These are phyloP conservation scores for Falciphora oryzae DNA, from an alignment of 2,329 filamentous ascomycete genomes.

Conservation along the genomic window DNA sequence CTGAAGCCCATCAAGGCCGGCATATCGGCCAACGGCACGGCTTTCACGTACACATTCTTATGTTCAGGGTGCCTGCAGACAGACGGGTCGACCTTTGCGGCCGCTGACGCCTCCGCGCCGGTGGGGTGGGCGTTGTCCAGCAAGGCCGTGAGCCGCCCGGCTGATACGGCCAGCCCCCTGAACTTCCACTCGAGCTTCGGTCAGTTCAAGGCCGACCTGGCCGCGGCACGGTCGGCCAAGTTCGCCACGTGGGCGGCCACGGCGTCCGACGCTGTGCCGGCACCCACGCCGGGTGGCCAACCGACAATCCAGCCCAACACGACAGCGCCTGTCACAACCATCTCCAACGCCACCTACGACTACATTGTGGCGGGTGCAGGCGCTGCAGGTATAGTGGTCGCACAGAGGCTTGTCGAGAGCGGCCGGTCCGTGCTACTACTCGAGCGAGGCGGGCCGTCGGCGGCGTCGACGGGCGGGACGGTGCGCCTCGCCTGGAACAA, in stretches of 20 bases:
- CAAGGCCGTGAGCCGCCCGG: conserved; percentile 14
- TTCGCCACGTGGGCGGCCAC: conserved; percentile 22
- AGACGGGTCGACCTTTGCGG: conserved; percentile 22
- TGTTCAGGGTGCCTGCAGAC: conserved; percentile 33
- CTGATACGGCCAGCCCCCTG: conserved; percentile 27
- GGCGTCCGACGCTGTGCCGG: conserved; percentile 12
- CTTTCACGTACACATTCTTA: conserved; percentile 43
- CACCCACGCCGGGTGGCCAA: background rate
- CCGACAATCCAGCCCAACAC: conserved; percentile 12
- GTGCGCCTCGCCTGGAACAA: conserved; percentile 26
- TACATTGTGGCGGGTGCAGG: conserved; percentile 34
- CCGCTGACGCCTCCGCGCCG: conserved; percentile 16
- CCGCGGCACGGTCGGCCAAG: conserved; percentile 27
- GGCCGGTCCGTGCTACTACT: conserved; percentile 31
- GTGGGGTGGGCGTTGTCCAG: conserved; percentile 23
- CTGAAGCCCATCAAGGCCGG: conserved; percentile 48
- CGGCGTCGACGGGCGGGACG: conserved; percentile 25
- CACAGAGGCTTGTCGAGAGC: conserved; percentile 30
- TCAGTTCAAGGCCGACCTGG: conserved; percentile 27
- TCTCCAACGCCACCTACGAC: conserved; percentile 31
- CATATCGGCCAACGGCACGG: conserved; percentile 40
- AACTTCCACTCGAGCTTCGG: conserved; percentile 36
- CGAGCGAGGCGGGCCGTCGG: conserved; percentile 31
- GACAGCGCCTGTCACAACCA: conserved; percentile 13
- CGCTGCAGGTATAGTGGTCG: conserved; percentile 29